These are phyloP conservation scores for Fusarium keratoplasticum DNA, from an alignment of 2,329 filamentous ascomycete species.

Conservation along the genomic window DNA sequence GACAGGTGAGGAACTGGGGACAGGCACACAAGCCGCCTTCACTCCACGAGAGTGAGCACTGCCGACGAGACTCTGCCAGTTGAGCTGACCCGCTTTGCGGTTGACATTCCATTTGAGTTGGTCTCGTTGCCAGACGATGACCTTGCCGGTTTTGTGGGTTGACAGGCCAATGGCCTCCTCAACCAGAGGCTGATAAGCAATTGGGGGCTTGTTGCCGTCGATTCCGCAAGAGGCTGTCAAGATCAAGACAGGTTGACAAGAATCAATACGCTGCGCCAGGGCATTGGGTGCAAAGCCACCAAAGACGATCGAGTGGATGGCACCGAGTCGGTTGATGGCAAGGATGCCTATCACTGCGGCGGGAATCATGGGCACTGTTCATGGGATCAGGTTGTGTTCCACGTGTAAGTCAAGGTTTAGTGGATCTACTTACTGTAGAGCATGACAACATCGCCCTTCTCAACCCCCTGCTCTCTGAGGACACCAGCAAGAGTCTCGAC, in stretches of 20 bases:
- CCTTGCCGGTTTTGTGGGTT: conserved; percentile 76
- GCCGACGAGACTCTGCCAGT: conserved; percentile 82
- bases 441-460: conserved; percentile 86
- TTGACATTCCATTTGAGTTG: conserved; percentile 80
- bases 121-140: conserved; percentile 87
- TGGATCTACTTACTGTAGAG: conserved; percentile 78
- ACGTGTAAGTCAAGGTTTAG: background rate
- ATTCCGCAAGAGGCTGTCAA: conserved; percentile 94
- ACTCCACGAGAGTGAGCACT: conserved; percentile 75
- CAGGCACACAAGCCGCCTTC: conserved; percentile 79
- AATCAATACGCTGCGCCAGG: conserved; percentile 89
- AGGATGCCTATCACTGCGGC: conserved; percentile 88
- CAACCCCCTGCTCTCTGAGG: conserved; percentile 83
- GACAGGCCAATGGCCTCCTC: conserved; percentile 77
- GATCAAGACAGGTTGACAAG: conserved; percentile 78
- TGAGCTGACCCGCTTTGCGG: conserved; percentile 75
- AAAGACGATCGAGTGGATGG: conserved; percentile 92
- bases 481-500: conserved; percentile 87
- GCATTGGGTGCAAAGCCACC: conserved; percentile 88
- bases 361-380: conserved; percentile 91
- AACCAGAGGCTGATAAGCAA: conserved; percentile 82
- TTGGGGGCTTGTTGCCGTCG: conserved; percentile 83
- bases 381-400: background rate
- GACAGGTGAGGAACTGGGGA: conserved; percentile 81
- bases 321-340: conserved; percentile 83